phyloP scores from a whole-genome alignment of 495 filamentous ascomycete genomes.

The Cairneyella variabilis region DNA sequence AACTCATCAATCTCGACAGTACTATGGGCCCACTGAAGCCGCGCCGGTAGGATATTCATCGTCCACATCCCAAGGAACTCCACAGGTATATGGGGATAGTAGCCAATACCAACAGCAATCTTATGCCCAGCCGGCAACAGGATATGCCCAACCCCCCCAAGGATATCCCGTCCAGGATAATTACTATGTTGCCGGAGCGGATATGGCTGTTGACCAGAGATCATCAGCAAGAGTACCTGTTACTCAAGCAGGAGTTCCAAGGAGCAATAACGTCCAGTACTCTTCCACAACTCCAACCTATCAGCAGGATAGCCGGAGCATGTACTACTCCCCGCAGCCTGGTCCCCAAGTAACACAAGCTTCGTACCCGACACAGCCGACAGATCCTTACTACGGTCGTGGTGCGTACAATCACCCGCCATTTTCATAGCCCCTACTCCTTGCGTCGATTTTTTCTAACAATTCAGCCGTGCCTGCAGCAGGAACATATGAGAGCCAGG shows the following conservation, averaged over 20 bases:
- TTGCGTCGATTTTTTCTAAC: constrained; percentile 22
- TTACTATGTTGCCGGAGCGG: constrained; percentile 21
- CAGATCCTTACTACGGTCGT: constrained; percentile 48
- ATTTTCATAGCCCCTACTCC: constrained; percentile 1
- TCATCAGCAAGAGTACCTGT: constrained; percentile 6
- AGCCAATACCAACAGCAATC: constrained; percentile 11
- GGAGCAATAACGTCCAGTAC: constrained; percentile 6
- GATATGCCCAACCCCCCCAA: constrained; percentile 19
- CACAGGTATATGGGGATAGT: constrained; percentile 24
- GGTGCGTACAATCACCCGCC: constrained; percentile 38
- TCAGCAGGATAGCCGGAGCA: constrained; percentile 21
- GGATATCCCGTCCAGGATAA: constrained; percentile 18
- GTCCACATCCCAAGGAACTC: neutral
- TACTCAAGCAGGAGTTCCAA: constrained; percentile 11
- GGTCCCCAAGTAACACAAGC: constrained; percentile 28
- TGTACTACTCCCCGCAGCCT: constrained; percentile 29
- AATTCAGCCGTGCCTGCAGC: constrained; percentile 16
- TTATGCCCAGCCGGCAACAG: constrained; percentile 17
- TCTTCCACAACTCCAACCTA: constrained; percentile 6
- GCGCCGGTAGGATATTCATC: neutral
- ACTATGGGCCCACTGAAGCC: constrained; percentile 38
- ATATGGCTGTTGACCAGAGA: constrained; percentile 8
- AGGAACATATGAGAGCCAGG: constrained; percentile 5
- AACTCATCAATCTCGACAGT: constrained; percentile 46
- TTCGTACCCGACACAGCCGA: constrained; percentile 33